Conservation (phyloP, 305 asterid genomes). For the Fraxinus paxiana region DNA sequence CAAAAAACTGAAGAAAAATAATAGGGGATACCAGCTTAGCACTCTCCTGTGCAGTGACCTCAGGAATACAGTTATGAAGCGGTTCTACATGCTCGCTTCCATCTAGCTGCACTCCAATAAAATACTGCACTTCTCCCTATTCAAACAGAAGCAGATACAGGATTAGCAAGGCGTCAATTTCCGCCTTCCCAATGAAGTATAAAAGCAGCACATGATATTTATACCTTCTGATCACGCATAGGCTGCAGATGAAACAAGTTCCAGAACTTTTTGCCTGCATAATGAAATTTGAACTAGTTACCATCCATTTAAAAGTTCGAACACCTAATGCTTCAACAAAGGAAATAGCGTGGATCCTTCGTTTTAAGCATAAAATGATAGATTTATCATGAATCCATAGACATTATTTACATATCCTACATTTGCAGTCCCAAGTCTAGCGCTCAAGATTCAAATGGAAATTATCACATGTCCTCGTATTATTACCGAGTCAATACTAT, state of each 20-base stretch:
- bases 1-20: neutral
- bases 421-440: neutral
- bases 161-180: neutral
- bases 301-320: neutral
- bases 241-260: conserved; percentile 97
- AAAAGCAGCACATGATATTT: conserved; percentile 1
- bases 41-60: conserved; percentile 68
- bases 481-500: neutral
- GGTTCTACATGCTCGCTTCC: conserved; percentile 97
- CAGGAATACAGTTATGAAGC: conserved; percentile 79
- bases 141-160: conserved; percentile 19
- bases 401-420: neutral
- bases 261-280: conserved; percentile 92
- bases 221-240: conserved; percentile 99
- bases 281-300: neutral
- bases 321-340: neutral
- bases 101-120: conserved; percentile 96
- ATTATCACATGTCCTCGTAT: neutral
- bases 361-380: neutral
- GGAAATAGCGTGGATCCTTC: neutral
- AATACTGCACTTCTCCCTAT: conserved; percentile 97
- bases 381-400: neutral
- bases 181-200: neutral
- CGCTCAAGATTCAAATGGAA: neutral
- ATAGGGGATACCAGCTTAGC: conserved; percentile 53